phyloP scores from a whole-genome alignment of 768 basidiomycete species.

The Phanerochaete sordida region DNA sequence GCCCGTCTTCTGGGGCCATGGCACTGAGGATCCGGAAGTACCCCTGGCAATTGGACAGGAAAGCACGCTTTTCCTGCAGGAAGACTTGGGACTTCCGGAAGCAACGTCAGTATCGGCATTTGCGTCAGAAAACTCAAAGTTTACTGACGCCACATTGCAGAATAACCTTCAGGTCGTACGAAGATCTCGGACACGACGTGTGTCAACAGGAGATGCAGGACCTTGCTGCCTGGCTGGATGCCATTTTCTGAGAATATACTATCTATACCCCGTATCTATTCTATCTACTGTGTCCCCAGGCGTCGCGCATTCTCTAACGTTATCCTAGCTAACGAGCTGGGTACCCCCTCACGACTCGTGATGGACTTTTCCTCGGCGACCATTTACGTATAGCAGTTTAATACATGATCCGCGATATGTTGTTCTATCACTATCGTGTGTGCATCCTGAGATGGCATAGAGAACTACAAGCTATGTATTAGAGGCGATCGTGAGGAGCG shows the following conservation, averaged over 20 bases:
- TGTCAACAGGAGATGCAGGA: slow-evolving; percentile 32
- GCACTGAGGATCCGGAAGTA: slow-evolving; percentile 34
- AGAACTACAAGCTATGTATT: too few species aligned
- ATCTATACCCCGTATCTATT: too few species aligned
- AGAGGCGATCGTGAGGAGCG: too few species aligned
- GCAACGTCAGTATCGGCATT: neutral
- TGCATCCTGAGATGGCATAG: too few species aligned
- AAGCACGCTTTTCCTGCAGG: slow-evolving; percentile 29
- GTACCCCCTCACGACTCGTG: too few species aligned
- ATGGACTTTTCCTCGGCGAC: too few species aligned
- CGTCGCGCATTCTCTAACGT: too few species aligned
- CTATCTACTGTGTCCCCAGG: too few species aligned
- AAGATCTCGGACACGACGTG: slow-evolving; percentile 31
- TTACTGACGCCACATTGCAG: neutral
- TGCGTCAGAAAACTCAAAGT: neutral
- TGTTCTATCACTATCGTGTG: too few species aligned
- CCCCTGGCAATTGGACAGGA: slow-evolving; percentile 33
- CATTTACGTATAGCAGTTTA: too few species aligned
- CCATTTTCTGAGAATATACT: slow-evolving; percentile 4
- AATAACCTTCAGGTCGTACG: slow-evolving; percentile 27
- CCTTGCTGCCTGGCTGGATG: slow-evolving; percentile 27
- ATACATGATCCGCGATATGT: too few species aligned
- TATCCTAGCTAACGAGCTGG: too few species aligned
- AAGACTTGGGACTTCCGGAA: slow-evolving; percentile 22
- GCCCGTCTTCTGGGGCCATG: slow-evolving; percentile 43